Evolutionary conservation across 768 basidiomycete genomes (phyloP).

Genomic region (Clathrus columnatus): DNA sequence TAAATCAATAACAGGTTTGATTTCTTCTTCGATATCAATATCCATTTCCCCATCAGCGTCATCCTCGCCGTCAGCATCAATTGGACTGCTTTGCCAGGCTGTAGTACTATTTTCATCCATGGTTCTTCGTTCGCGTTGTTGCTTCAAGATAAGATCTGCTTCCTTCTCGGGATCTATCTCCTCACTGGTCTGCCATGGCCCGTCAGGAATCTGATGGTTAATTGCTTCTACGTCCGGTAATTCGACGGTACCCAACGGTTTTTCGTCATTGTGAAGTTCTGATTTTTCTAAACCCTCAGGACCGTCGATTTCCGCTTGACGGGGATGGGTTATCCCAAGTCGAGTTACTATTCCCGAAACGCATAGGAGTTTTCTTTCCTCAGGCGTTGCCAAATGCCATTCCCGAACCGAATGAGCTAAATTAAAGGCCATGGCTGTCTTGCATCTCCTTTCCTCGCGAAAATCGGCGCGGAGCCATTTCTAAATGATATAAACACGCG

Average conservation of each 20-base stretch:
- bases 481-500: slow-evolving; percentile 31
- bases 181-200: not conserved
- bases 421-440: slow-evolving; percentile 73
- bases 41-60: slow-evolving; percentile 24
- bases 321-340: not conserved
- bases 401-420: slow-evolving; percentile 75
- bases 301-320: slow-evolving; percentile 26
- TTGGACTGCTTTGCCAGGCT: slow-evolving; percentile 31
- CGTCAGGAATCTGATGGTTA: not conserved
- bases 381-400: slow-evolving; percentile 69
- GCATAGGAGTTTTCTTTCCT: slow-evolving; percentile 56
- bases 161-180: slow-evolving; percentile 8
- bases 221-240: not conserved
- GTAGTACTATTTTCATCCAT: slow-evolving; percentile 17
- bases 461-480: slow-evolving; percentile 98
- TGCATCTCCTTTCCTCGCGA: slow-evolving; percentile 91
- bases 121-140: not conserved
- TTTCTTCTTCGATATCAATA: slow-evolving; percentile 21
- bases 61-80: slow-evolving; percentile 34
- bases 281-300: slow-evolving; percentile 12
- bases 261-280: slow-evolving; percentile 9
- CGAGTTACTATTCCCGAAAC: slow-evolving; percentile 9
- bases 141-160: not conserved
- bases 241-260: slow-evolving; percentile 4
- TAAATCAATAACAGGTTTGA: slow-evolving; percentile 8